phyloP scores from a whole-genome alignment of 2,329 filamentous ascomycete species.

The Fusarium coicis region DNA sequence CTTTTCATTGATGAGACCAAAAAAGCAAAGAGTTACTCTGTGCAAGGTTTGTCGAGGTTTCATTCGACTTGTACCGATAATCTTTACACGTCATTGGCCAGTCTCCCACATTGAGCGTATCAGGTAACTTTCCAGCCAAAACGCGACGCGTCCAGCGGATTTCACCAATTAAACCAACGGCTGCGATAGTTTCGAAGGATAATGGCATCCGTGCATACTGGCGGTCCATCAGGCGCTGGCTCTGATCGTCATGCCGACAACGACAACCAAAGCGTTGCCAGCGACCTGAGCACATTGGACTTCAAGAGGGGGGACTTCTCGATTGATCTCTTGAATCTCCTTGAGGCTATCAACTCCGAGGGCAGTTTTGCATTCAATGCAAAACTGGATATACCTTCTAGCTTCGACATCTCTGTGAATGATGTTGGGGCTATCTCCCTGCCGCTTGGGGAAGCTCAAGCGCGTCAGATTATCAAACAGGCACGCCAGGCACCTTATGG shows the following conservation, averaged over 20 bases:
- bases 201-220: neutral
- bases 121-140: neutral
- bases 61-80: neutral
- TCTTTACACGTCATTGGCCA: neutral
- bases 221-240: neutral
- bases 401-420: neutral
- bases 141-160: neutral
- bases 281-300: neutral
- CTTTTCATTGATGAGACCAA: neutral
- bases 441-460: too few species aligned
- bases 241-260: neutral
- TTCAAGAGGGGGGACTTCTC: neutral
- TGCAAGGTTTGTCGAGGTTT: neutral
- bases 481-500: constrained; percentile 50
- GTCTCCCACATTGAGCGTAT: neutral
- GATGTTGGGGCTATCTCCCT: too few species aligned
- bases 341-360: neutral
- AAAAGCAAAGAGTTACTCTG: neutral
- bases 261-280: neutral
- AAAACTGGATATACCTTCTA: too few species aligned
- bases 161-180: neutral
- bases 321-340: neutral
- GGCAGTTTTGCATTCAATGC: neutral
- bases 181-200: neutral
- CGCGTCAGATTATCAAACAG: neutral